Percentiles rank a stretch among this genome's conserved stretches.
These are phyloP conservation scores for Monosporascus ibericus DNA, from an alignment of 2,329 filamentous ascomycete species.

Conservation along the genomic window DNA sequence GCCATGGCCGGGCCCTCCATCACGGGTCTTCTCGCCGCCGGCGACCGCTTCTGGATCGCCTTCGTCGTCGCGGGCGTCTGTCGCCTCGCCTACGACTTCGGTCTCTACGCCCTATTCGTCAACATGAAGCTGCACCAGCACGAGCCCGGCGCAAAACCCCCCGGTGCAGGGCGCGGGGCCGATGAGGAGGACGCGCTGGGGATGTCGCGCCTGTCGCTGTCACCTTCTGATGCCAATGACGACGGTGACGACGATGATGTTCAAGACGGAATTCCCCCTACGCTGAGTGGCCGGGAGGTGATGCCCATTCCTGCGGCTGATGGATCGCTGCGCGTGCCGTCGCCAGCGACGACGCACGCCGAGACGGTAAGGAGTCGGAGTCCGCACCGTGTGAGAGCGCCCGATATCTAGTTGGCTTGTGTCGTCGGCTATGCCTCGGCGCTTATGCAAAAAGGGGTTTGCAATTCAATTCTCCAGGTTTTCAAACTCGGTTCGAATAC, in stretches of 20 bases:
- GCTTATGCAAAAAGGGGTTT: too few species aligned
- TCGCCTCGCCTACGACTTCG: constrained; percentile 51
- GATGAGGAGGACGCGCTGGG: constrained; percentile 1
- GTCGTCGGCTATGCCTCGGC: too few species aligned
- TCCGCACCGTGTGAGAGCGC: neutral
- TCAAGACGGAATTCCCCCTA: neutral
- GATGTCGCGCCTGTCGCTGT: neutral
- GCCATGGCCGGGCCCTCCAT: constrained; percentile 48
- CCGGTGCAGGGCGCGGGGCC: neutral
- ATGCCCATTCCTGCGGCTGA: neutral
- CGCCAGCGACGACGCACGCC: neutral
- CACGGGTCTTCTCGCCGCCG: constrained; percentile 49
- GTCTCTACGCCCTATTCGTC: constrained; percentile 52
- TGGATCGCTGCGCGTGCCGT: neutral
- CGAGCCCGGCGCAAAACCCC: constrained; percentile 20
- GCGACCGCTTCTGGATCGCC: constrained; percentile 53
- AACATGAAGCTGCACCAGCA: constrained; percentile 48
- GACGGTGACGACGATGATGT: neutral
- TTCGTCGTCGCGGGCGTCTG: constrained; percentile 51
- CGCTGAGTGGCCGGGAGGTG: too few species aligned
- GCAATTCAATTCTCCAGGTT: too few species aligned
- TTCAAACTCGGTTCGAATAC: too few species aligned
- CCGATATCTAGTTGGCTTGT: neutral
- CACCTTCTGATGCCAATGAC: neutral
- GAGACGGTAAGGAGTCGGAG: neutral